Conservation (phyloP, 2,329 filamentous ascomycete genomes). For the Epichloe festucae region DNA sequence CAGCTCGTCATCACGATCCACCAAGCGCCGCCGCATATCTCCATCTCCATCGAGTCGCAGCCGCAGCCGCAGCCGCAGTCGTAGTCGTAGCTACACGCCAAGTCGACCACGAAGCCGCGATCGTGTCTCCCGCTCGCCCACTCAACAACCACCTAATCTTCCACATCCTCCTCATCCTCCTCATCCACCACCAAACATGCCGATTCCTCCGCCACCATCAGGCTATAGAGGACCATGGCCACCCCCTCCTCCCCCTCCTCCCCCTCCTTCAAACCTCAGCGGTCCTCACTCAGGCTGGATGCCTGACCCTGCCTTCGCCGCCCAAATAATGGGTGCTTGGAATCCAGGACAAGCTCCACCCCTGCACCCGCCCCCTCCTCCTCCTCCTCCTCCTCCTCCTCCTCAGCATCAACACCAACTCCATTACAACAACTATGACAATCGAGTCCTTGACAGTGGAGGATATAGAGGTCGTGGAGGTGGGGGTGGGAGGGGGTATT, state of each 20-base stretch:
- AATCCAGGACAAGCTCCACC: conserved; percentile 10
- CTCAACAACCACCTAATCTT: not conserved
- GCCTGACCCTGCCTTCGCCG: conserved; percentile 14
- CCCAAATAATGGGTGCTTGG: conserved; percentile 17
- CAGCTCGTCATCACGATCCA: conserved; percentile 18
- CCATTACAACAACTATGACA: conserved; percentile 12
- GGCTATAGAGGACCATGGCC: conserved; percentile 31
- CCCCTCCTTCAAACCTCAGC: not conserved
- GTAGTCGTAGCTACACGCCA: conserved; percentile 13
- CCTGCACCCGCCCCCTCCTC: conserved; percentile 6
- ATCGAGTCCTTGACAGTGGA: conserved; percentile 18
- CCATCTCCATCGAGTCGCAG: conserved; percentile 14
- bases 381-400: conserved; percentile 3
- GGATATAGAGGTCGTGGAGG: conserved; percentile 13
- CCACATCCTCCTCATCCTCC: conserved; percentile 14
- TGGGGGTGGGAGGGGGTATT: conserved; percentile 8
- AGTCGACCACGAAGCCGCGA: conserved; percentile 13
- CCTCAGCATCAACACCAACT: conserved; percentile 2
- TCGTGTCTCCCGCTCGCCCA: conserved; percentile 9
- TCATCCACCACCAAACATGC: conserved; percentile 4
- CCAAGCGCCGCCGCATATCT: conserved; percentile 18
- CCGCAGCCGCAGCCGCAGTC: conserved; percentile 7
- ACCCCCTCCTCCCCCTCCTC: conserved; percentile 17
- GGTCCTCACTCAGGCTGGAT: conserved; percentile 13
- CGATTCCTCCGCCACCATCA: conserved; percentile 21